Percentiles rank a stretch among this genome's conserved stretches.
Conservation (phyloP, 495 filamentous ascomycete genomes). For the Hyaloscypha hepaticicola region DNA sequence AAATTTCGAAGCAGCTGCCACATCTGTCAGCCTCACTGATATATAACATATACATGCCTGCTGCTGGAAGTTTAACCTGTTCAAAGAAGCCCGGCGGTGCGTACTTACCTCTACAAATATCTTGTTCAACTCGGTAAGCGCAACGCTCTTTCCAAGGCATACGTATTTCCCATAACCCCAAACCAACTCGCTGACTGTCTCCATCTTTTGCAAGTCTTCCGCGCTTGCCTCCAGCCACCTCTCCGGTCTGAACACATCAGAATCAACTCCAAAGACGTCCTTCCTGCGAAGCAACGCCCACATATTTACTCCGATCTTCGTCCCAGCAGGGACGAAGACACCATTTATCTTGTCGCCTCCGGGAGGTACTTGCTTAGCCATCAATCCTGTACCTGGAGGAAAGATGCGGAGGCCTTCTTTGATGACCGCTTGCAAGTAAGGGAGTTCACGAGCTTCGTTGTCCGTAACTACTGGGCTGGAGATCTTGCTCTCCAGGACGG, state of each 20-base stretch:
- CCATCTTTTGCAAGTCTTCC: conserved; percentile 37
- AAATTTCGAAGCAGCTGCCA: conserved; percentile 51
- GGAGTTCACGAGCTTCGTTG: conserved; percentile 40
- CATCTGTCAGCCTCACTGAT: conserved; percentile 4
- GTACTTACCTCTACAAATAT: conserved; percentile 52
- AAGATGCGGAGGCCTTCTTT: conserved; percentile 50
- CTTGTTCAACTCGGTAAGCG: conserved; percentile 50
- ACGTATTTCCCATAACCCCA: conserved; percentile 45
- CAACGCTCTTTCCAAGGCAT: conserved; percentile 47
- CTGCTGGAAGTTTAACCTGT: too few species aligned
- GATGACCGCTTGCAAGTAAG: conserved; percentile 51
- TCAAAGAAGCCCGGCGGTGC: too few species aligned
- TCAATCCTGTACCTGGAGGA: conserved; percentile 36
- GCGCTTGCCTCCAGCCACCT: conserved; percentile 46
- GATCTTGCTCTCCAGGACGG: conserved; percentile 38
- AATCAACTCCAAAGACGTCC: conserved; percentile 49
- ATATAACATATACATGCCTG: neutral
- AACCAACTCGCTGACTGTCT: conserved; percentile 37
- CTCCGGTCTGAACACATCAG: conserved; percentile 52
- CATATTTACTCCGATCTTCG: conserved; percentile 42
- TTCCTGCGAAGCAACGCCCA: conserved; percentile 35
- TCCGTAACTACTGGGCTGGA: conserved; percentile 37
- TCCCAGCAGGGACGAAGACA: conserved; percentile 47
- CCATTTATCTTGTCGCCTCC: conserved; percentile 47
- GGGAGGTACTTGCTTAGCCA: conserved; percentile 44